Conservation (phyloP, 2,329 filamentous ascomycete genomes). For the Clonostachys chloroleuca region DNA sequence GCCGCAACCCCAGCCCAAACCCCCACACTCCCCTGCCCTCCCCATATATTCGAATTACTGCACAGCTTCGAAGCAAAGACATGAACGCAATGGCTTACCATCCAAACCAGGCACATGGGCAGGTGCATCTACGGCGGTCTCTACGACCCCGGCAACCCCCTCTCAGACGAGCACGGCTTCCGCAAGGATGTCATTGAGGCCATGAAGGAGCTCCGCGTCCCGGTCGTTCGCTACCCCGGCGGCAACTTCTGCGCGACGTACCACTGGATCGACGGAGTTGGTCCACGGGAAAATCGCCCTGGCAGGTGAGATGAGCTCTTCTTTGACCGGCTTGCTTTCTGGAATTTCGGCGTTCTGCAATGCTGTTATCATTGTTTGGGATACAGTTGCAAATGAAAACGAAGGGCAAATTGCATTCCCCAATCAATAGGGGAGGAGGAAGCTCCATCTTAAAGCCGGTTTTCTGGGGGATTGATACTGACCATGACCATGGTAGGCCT, state of each 20-base stretch:
- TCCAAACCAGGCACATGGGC: constrained; percentile 67
- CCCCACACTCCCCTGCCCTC: too few species aligned
- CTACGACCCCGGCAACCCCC: constrained; percentile 69
- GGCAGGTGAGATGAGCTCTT: constrained; percentile 14
- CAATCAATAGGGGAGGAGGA: neutral
- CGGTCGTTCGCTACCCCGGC: constrained; percentile 76
- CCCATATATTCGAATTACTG: too few species aligned
- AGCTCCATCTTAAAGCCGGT: too few species aligned
- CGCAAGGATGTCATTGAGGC: constrained; percentile 74
- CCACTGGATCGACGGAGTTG: constrained; percentile 80
- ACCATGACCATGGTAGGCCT: constrained; percentile 36
- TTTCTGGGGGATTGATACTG: neutral
- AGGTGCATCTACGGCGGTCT: constrained; percentile 85
- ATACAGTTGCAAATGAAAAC: neutral
- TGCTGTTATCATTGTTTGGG: too few species aligned
- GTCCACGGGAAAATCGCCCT: constrained; percentile 66
- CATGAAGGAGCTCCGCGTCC: constrained; percentile 68
- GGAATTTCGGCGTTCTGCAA: neutral
- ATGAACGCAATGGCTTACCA: constrained; percentile 1
- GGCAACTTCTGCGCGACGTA: constrained; percentile 84
- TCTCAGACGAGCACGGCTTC: constrained; percentile 73
- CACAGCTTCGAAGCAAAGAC: neutral
- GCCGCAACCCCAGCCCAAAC: too few species aligned
- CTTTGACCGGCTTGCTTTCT: neutral
- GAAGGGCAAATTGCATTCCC: neutral